These are phyloP conservation scores for Fusarium sp. DNA, from an alignment of 2,329 filamentous ascomycete genomes.

Conservation along the genomic window DNA sequence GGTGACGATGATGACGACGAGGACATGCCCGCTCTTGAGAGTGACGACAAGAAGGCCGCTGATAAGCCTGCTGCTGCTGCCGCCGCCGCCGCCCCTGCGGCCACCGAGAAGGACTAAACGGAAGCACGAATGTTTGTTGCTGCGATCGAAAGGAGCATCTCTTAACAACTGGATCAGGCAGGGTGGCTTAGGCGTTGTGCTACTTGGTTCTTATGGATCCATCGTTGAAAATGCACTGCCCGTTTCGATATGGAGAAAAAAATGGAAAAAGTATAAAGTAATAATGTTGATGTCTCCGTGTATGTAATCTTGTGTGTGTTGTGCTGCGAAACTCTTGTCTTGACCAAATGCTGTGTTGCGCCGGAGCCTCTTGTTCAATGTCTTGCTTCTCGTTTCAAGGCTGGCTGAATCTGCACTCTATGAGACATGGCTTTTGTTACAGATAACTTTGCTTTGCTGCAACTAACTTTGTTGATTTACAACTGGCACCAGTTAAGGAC, in stretches of 20 bases:
- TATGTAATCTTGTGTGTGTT: neutral
- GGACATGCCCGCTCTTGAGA: slow-evolving; percentile 85
- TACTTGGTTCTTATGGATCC: slow-evolving; percentile 34
- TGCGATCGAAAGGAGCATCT: slow-evolving; percentile 29
- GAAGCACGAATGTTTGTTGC: slow-evolving; percentile 31
- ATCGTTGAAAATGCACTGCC: slow-evolving; percentile 31
- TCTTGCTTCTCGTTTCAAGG: neutral
- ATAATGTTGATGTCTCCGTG: slow-evolving; percentile 6
- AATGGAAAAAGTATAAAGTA: slow-evolving; percentile 36
- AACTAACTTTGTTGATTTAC: neutral
- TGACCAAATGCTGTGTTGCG: neutral
- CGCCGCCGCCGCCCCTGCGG: slow-evolving; percentile 43
- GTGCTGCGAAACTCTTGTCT: neutral
- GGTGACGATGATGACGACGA: slow-evolving; percentile 72
- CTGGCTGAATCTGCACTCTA: neutral
- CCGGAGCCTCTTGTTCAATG: neutral
- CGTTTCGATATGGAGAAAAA: slow-evolving; percentile 40
- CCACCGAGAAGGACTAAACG: slow-evolving; percentile 51
- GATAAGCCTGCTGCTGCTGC: slow-evolving; percentile 43
- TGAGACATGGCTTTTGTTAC: neutral
- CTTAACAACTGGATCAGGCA: slow-evolving; percentile 35
- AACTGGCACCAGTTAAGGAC: neutral
- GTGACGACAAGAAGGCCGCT: slow-evolving; percentile 58
- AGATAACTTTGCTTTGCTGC: neutral
- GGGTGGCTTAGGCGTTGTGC: slow-evolving; percentile 41